Conservation (phyloP, 2,329 filamentous ascomycete species). For the Alternaria infectoria region DNA sequence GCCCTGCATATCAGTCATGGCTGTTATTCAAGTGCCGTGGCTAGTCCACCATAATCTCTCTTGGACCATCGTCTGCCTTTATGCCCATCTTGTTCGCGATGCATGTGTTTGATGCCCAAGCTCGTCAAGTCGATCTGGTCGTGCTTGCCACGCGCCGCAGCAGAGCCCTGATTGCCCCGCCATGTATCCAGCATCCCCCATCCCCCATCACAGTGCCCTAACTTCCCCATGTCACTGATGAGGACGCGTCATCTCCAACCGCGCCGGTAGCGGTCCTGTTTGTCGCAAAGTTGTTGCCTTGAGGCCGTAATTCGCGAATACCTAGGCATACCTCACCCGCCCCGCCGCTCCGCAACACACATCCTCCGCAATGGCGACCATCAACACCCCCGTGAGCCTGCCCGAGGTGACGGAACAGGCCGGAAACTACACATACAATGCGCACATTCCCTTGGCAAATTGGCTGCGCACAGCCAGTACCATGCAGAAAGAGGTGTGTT, state of each 20-base stretch:
- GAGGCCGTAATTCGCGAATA: not conserved
- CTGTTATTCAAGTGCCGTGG: not conserved
- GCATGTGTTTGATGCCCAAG: slow-evolving; percentile 21
- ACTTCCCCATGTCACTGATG: slow-evolving; percentile 32
- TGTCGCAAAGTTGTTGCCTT: slow-evolving; percentile 7
- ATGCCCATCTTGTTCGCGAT: not conserved
- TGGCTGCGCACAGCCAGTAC: slow-evolving; percentile 84
- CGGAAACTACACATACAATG: slow-evolving; percentile 80
- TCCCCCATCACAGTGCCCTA: slow-evolving; percentile 32
- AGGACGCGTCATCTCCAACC: slow-evolving; percentile 32
- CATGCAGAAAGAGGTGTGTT: slow-evolving; percentile 69
- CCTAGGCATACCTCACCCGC: not conserved
- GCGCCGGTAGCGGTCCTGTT: slow-evolving; percentile 27
- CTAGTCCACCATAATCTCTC: not conserved
- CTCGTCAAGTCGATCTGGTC: not conserved
- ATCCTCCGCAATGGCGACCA: slow-evolving; percentile 34
- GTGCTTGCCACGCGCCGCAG: slow-evolving; percentile 5
- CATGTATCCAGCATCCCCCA: slow-evolving; percentile 27
- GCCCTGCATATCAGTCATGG: slow-evolving; percentile 9
- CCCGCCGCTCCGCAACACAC: slow-evolving; percentile 11
- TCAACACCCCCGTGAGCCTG: slow-evolving; percentile 67
- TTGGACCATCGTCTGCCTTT: not conserved
- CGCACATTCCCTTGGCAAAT: slow-evolving; percentile 74
- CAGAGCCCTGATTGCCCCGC: slow-evolving; percentile 32
- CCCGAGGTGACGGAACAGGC: slow-evolving; percentile 80